phyloP scores from a whole-genome alignment of 176 grass and related monocot species.

The Musa troglodytarum region DNA sequence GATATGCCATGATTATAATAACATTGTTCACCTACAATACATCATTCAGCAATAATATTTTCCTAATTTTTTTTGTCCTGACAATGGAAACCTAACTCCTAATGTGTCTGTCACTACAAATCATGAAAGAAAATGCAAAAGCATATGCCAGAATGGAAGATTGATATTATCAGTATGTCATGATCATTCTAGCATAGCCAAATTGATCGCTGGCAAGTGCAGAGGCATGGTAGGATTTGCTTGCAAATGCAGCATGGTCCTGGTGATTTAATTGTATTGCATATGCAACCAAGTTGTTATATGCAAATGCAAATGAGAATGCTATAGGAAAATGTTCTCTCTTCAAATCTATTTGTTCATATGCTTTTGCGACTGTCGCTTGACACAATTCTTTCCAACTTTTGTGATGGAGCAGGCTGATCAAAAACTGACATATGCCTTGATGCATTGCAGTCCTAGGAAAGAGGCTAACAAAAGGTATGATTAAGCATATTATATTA shows the following conservation, averaged over 20 bases:
- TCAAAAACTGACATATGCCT: conserved; percentile 86
- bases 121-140: neutral
- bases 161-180: neutral
- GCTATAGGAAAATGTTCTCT: neutral
- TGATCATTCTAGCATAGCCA: neutral
- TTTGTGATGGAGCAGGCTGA: conserved; percentile 58
- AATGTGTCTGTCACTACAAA: neutral
- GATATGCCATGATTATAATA: no score
- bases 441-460: conserved; percentile 57
- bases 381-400: conserved; percentile 22
- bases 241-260: no score
- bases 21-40: neutral
- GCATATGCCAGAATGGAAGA: neutral
- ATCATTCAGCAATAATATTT: neutral
- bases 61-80: neutral
- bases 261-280: no score
- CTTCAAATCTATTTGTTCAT: neutral
- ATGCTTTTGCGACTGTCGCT: neutral
- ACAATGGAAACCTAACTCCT: neutral
- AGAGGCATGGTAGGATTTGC: no score
- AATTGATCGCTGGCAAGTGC: no score
- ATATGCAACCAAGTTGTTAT: no score
- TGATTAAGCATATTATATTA: neutral
- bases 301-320: no score
- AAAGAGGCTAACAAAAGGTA: conserved; percentile 75